phyloP scores from a whole-genome alignment of 2,329 filamentous ascomycete species.

The Diaporthe humulicola region DNA sequence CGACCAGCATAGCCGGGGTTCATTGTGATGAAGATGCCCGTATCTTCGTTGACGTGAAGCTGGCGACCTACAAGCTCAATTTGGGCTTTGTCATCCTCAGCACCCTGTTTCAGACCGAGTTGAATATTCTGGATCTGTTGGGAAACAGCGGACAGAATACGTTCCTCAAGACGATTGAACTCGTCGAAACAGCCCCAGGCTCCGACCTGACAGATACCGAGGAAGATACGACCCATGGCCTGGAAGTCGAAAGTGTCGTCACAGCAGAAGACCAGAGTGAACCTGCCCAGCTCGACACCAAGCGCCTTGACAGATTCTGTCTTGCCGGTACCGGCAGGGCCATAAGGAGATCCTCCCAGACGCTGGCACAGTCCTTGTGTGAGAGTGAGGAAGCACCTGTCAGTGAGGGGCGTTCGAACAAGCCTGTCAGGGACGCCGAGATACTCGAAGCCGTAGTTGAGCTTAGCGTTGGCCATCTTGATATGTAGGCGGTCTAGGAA shows the following conservation, averaged over 20 bases:
- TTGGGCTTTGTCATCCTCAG: slow-evolving; percentile 84
- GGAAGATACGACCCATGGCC: slow-evolving; percentile 99
- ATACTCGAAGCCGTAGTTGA: slow-evolving; percentile 98
- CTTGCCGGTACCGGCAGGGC: slow-evolving; percentile 97
- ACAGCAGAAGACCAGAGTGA: slow-evolving; percentile 99
- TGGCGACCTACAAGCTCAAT: slow-evolving; percentile 96
- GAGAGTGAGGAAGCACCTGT: slow-evolving; percentile 97
- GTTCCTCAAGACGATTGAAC: slow-evolving; percentile 98
- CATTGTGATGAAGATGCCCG: slow-evolving; percentile 99
- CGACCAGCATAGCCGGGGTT: slow-evolving; percentile 98
- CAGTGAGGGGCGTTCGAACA: slow-evolving; percentile 95
- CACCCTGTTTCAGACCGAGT: slow-evolving; percentile 88
- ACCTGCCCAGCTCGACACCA: slow-evolving; percentile 94
- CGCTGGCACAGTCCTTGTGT: slow-evolving; percentile 96
- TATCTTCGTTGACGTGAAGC: slow-evolving; percentile 89
- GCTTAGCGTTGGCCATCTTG: slow-evolving; percentile 95
- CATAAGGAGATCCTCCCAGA: slow-evolving; percentile 96
- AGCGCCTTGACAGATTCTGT: slow-evolving; percentile 99
- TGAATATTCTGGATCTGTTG: slow-evolving; percentile 99
- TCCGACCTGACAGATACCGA: slow-evolving; percentile 98
- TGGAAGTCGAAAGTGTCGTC: slow-evolving; percentile 99
- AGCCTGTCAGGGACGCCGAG: slow-evolving; percentile 96
- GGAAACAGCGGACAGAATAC: slow-evolving; percentile 96
- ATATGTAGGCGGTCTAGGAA: slow-evolving; percentile 86
- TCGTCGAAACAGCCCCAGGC: slow-evolving; percentile 99